Base-by-base conservation (phyloP, 176 grass and related monocot species). In the Carex parvula region DNA sequence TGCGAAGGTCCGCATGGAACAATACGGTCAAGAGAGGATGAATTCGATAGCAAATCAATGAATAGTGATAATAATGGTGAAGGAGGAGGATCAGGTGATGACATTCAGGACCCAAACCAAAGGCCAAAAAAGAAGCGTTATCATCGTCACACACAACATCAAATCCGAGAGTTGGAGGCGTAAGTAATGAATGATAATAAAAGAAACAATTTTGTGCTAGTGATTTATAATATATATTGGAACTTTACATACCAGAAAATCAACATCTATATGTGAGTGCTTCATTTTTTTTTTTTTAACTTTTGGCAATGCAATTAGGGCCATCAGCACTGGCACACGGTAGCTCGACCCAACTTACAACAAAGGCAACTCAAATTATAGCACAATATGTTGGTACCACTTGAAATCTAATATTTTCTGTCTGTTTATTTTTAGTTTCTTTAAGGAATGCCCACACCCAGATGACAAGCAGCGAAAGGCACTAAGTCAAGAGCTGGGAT, bases 381-480 rank as follows among this genome's bases (percentile, higher is more conserved):
- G 30, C 9, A 20, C 1, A 37, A 64, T 10, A 81, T 37, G 46
- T 37, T 2, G 46, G 15, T 33, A 64, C 29, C 61, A 62, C 57
- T 60, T 64, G 29, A 59, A 48, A 57, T 3, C 55, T 62, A 32
- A 18, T 61, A 18, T 41, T 29, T 76, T 60, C n/a, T 74, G 18
- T 50, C 56, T 83, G 81, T 57, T 64, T 82, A 58, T 37, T 57
- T 64, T 70, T 84, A 94, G 92, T 22, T 99, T 99, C 90, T 99
- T 95, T 84, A 99, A 99, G 85, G 88, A 95, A 66, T 94, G 86
- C 87, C 96, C 96, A 0, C 96, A 99, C 67, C 96, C 96, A 5
- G 96, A 99, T 16, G 93, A 99, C 88, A 99, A 95, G 81, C 96
- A 99, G 78, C 82, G 96, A 52, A 99, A 95, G 85, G 88, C 94